Percentiles rank a stretch among this genome's conserved stretches.
Conservation (phyloP, 805 yeast genomes). For the Priceomyces castillae region DNA sequence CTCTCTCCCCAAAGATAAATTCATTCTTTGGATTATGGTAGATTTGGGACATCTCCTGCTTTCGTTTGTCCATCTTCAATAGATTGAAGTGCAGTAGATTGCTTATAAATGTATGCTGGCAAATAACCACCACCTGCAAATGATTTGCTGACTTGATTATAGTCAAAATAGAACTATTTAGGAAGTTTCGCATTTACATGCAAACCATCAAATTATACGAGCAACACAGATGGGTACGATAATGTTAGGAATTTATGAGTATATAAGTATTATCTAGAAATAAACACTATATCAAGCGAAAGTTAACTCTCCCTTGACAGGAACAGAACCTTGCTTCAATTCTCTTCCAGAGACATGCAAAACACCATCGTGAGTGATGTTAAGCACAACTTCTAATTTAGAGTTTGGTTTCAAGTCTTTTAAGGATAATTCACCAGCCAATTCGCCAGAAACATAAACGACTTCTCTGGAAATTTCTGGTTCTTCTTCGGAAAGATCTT, state of each 20-base stretch:
- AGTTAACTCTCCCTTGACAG: constrained; percentile 53
- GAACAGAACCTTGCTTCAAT: constrained; percentile 55
- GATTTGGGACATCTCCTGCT: constrained; percentile 45
- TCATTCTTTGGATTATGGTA: constrained; percentile 45
- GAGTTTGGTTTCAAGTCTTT: constrained; percentile 63
- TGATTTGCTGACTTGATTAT: background rate
- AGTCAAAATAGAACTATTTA: background rate
- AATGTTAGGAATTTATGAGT: background rate
- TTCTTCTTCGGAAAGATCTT: constrained; percentile 67
- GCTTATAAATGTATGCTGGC: background rate
- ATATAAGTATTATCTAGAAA: background rate
- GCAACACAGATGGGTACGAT: background rate
- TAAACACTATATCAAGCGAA: background rate
- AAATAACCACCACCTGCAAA: background rate
- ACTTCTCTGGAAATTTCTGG: constrained; percentile 83
- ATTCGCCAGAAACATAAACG: constrained; percentile 66
- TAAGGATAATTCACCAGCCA: constrained; percentile 75
- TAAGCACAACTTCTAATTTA: constrained; percentile 66
- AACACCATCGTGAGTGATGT: constrained; percentile 62
- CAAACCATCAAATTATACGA: background rate
- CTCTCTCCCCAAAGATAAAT: constrained; percentile 64
- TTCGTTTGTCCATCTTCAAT: constrained; percentile 37
- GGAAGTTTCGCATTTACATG: constrained; percentile 2
- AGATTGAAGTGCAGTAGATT: background rate
- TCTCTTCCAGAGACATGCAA: constrained; percentile 67